Evolutionary conservation across 345 rosid species (phyloP).

Genomic region (Aurinia saxatilis): DNA sequence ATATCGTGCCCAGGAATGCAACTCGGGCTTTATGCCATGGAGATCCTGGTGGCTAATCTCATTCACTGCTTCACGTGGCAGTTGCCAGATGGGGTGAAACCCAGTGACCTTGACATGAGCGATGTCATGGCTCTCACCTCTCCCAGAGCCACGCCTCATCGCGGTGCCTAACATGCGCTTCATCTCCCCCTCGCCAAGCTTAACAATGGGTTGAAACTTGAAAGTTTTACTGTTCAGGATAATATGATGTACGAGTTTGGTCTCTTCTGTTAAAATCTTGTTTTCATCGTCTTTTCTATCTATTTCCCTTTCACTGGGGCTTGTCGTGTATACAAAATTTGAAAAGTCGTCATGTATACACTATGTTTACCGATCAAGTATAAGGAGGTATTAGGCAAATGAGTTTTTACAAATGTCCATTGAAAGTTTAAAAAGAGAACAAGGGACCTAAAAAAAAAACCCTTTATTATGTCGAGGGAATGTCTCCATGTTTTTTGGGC

Average conservation of each 20-base stretch:
- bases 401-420: neutral
- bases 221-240: no score
- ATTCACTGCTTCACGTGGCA: slow-evolving; percentile 80
- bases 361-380: neutral
- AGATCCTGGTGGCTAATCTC: slow-evolving; percentile 61
- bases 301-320: neutral
- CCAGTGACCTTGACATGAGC: slow-evolving; percentile 71
- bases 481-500: neutral
- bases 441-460: neutral
- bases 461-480: neutral
- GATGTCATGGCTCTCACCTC: slow-evolving; percentile 88
- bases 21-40: slow-evolving; percentile 75
- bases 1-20: slow-evolving; percentile 95
- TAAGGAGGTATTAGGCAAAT: neutral
- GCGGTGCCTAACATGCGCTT: slow-evolving; percentile 57
- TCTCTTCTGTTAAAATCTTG: neutral
- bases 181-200: slow-evolving; percentile 28
- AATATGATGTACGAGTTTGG: neutral
- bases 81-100: slow-evolving; percentile 84
- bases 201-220: neutral
- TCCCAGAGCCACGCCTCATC: slow-evolving; percentile 57
- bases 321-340: neutral
- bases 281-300: neutral
- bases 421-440: neutral
- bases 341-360: neutral